Conservation (phyloP, 1,284 basidiomycete genomes). For the Apiotrichum siamense region DNA sequence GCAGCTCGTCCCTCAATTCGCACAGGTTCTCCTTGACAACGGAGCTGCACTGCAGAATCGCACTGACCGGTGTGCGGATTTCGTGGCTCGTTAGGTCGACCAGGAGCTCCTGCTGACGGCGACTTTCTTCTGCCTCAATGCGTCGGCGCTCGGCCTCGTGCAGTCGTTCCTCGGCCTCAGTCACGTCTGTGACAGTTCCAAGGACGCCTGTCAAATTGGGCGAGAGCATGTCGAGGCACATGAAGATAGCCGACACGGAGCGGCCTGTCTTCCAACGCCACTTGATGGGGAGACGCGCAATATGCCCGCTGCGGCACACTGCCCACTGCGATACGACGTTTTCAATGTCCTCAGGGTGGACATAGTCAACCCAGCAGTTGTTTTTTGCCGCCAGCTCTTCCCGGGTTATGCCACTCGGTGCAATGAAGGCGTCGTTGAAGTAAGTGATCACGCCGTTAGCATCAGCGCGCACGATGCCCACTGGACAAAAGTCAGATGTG, state of each 20-base stretch:
- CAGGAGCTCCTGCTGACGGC: constrained; percentile 27
- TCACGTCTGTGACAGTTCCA: constrained; percentile 38
- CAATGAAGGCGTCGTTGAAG: constrained; percentile 34
- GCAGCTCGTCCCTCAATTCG: constrained; percentile 16
- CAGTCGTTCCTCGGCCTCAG: constrained; percentile 36
- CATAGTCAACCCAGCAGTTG: neutral
- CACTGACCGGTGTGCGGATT: constrained; percentile 28
- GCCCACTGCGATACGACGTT: neutral
- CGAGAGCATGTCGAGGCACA: constrained; percentile 31
- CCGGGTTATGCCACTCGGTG: constrained; percentile 8
- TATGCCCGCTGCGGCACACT: constrained; percentile 6
- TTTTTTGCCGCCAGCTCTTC: constrained; percentile 1
- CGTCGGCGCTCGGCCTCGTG: constrained; percentile 35
- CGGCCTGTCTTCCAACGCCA: constrained; percentile 40
- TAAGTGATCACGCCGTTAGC: constrained; percentile 24
- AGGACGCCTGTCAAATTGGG: constrained; percentile 30
- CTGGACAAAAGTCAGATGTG: constrained; percentile 41
- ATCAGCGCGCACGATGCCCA: constrained; percentile 35
- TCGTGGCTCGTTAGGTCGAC: constrained; percentile 36
- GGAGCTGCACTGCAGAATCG: constrained; percentile 29
- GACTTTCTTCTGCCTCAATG: constrained; percentile 36
- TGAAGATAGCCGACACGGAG: constrained; percentile 27
- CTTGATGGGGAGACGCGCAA: neutral
- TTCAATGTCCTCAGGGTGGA: neutral
- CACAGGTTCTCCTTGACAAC: constrained; percentile 30